Conservation (phyloP, 805 yeast species). For the Wickerhamiella lipophila region DNA sequence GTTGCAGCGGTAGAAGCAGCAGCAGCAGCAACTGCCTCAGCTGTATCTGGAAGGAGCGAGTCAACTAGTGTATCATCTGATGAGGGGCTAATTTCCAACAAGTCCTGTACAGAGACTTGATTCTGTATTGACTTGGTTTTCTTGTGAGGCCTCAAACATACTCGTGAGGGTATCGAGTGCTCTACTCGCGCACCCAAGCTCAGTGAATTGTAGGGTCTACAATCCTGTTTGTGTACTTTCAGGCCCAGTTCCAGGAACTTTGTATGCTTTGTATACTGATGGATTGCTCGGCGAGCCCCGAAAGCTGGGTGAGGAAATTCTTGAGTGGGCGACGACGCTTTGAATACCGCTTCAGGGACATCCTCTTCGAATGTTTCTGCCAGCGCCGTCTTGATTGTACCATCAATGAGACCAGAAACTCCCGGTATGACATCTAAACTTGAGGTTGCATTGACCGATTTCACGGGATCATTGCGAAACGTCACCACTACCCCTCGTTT, state of each 20-base stretch:
- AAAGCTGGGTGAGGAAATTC: constrained; percentile 19
- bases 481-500: constrained; percentile 24
- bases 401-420: constrained; percentile 21
- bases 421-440: constrained; percentile 27
- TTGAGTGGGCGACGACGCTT: constrained; percentile 19
- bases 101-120: constrained; percentile 2
- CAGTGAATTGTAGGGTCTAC: constrained; percentile 15
- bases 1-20: not conserved
- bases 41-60: not conserved
- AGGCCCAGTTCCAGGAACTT: constrained; percentile 9
- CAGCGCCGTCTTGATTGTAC: constrained; percentile 20
- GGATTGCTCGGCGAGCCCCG: constrained; percentile 22
- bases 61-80: not conserved
- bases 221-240: not conserved
- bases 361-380: constrained; percentile 26
- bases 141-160: not conserved
- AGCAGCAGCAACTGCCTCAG: no score
- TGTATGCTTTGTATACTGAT: constrained; percentile 10
- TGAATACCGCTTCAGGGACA: constrained; percentile 27
- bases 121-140: not conserved
- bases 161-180: constrained; percentile 10
- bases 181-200: constrained; percentile 13
- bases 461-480: constrained; percentile 25
- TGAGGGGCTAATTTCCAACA: constrained; percentile 1
- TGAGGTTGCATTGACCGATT: constrained; percentile 22